A percentile compares a stretch with the other conserved stretches of the same genome.
Conservation (phyloP, 306 rosid genomes). For the Elaeagnus macrophylla region DNA sequence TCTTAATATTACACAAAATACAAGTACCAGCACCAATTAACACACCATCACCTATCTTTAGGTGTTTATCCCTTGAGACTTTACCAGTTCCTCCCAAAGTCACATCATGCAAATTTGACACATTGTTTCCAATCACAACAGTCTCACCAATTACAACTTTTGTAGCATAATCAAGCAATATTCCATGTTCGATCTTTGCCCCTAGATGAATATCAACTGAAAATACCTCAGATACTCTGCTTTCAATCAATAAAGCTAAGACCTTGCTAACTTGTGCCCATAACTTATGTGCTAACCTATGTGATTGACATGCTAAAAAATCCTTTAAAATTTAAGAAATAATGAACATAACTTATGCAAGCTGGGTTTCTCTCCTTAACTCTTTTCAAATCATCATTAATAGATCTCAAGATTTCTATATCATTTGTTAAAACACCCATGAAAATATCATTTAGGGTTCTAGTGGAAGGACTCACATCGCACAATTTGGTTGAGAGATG, state of each 20-base stretch:
- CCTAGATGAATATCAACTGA: constrained; percentile 86
- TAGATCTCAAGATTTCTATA: too few relatives aligned
- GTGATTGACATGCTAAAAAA: constrained; percentile 69
- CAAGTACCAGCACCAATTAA: constrained; percentile 88
- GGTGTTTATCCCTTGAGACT: constrained; percentile 65
- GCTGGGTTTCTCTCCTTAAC: constrained; percentile 80
- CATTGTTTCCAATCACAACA: too few relatives aligned
- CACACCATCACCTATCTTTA: constrained; percentile 89
- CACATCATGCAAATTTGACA: constrained; percentile 75
- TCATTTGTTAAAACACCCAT: too few relatives aligned
- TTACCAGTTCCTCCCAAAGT: constrained; percentile 93
- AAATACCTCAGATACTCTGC: constrained; percentile 68
- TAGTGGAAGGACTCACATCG: too few relatives aligned
- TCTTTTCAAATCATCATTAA: too few relatives aligned
- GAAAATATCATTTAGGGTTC: too few relatives aligned
- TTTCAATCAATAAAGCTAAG: constrained; percentile 60
- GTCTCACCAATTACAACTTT: constrained; percentile 88
- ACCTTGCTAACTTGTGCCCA: constrained; percentile 52
- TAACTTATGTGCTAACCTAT: constrained; percentile 56
- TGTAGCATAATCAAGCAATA: constrained; percentile 81
- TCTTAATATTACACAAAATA: constrained; percentile 64
- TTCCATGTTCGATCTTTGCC: constrained; percentile 61
- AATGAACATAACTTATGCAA: constrained; percentile 59
- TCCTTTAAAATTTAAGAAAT: constrained; percentile 75
- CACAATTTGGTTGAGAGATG: too few relatives aligned